phyloP scores from a whole-genome alignment of 192 early-diverging fungal genomes.

The Coemansia erecta region DNA sequence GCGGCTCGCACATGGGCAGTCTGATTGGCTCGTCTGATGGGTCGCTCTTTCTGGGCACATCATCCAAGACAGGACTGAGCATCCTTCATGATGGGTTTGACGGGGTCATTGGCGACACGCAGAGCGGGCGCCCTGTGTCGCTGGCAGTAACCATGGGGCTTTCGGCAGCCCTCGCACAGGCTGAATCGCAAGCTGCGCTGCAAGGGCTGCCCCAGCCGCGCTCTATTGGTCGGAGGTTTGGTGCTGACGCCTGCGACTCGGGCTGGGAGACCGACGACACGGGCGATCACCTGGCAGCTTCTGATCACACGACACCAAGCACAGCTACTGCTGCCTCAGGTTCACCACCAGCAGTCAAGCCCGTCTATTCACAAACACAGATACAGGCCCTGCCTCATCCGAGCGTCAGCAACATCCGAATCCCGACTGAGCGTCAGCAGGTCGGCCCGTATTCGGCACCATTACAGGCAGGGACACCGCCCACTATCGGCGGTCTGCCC shows the following conservation, averaged over 20 bases:
- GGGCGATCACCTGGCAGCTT: background rate
- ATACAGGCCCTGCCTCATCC: conserved; percentile 1
- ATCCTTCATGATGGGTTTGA: conserved; percentile 40
- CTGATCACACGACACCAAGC: background rate
- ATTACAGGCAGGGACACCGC: conserved; percentile 1
- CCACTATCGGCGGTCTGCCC: background rate
- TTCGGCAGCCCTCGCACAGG: conserved; percentile 7
- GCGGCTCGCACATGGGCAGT: conserved; percentile 14
- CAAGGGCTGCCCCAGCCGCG: conserved; percentile 7
- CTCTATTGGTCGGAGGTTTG: conserved; percentile 3
- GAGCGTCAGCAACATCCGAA: conserved; percentile 22
- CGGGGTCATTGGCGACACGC: conserved; percentile 15
- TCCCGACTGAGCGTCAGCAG: conserved; percentile 16
- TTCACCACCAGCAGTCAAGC: too few species aligned
- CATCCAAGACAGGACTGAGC: background rate
- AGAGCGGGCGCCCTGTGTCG: conserved; percentile 22
- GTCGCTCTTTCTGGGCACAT: conserved; percentile 16
- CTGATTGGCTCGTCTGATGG: conserved; percentile 37
- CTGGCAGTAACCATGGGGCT: conserved; percentile 33
- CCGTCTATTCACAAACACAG: background rate
- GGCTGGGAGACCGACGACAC: conserved; percentile 54
- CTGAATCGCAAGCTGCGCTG: conserved; percentile 2
- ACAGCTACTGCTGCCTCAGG: background rate
- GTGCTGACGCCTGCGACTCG: conserved; percentile 18
- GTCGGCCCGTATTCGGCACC: conserved; percentile 39